phyloP scores from a whole-genome alignment of 2,329 filamentous ascomycete genomes.

The Aspergillus sp. region DNA sequence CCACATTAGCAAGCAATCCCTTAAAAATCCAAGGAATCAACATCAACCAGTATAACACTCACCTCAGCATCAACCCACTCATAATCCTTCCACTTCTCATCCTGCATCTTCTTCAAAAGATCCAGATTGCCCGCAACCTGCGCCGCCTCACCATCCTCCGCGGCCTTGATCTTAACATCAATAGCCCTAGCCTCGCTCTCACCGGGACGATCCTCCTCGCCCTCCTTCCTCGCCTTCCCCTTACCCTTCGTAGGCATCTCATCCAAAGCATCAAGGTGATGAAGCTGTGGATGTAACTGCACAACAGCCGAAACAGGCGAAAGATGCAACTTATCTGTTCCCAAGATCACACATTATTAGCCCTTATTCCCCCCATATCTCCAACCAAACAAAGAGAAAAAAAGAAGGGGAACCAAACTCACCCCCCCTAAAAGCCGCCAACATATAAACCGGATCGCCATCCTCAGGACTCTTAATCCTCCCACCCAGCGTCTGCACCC shows the following conservation, averaged over 20 bases:
- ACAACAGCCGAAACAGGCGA: constrained; percentile 81
- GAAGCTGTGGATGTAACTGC: constrained; percentile 86
- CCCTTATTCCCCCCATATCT: too few relatives aligned
- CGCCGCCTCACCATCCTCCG: constrained; percentile 65
- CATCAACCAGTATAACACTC: constrained; percentile 8
- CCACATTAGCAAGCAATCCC: constrained; percentile 15
- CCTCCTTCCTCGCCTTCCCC: constrained; percentile 41
- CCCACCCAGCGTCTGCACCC: constrained; percentile 82
- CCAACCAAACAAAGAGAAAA: too few relatives aligned
- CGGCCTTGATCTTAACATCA: constrained; percentile 82
- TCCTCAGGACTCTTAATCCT: constrained; percentile 70
- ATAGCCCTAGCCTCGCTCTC: constrained; percentile 69
- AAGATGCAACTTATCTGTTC: constrained; percentile 84
- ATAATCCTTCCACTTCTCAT: constrained; percentile 78
- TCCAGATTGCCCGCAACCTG: constrained; percentile 71
- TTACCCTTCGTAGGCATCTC: constrained; percentile 58
- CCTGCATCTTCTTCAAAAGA: constrained; percentile 74
- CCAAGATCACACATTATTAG: too few relatives aligned
- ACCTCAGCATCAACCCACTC: constrained; percentile 78
- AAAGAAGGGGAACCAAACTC: constrained; percentile 41
- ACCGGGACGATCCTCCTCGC: constrained; percentile 48
- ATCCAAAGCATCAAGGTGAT: constrained; percentile 82
- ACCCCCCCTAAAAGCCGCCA: constrained; percentile 87
- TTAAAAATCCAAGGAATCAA: background rate
- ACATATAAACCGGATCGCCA: constrained; percentile 77